A percentile compares a stretch with the other conserved stretches of the same genome.
phyloP scores from a whole-genome alignment of 192 early-diverging fungal genomes.

The Coemansia sp. region DNA sequence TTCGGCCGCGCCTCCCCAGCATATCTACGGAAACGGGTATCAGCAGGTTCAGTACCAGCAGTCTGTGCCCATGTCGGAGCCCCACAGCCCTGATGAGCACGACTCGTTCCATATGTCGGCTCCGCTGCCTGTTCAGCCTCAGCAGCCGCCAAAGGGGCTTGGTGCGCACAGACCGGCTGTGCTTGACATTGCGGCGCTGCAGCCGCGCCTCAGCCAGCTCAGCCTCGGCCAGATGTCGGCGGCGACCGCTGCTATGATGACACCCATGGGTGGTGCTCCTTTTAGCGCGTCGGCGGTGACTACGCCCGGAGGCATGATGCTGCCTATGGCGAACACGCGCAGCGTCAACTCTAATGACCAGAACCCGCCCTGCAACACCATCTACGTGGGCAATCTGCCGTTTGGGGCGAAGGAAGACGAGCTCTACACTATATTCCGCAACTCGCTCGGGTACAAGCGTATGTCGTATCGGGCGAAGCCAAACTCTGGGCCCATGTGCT shows the following conservation, averaged over 20 bases:
- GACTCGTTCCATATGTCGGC: constrained; percentile 49
- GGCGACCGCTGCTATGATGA: constrained; percentile 17
- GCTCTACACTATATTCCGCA: constrained; percentile 74
- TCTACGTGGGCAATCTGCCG: constrained; percentile 98
- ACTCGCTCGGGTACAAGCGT: constrained; percentile 85
- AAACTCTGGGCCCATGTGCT: constrained; percentile 94
- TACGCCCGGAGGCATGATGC: constrained; percentile 40
- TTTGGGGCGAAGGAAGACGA: constrained; percentile 87
- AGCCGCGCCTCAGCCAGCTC: constrained; percentile 47
- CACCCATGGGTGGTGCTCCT: constrained; percentile 40
- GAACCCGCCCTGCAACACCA: constrained; percentile 98
- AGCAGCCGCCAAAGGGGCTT: constrained; percentile 33
- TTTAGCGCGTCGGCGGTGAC: constrained; percentile 26
- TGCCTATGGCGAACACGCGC: constrained; percentile 54
- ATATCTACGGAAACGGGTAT: not conserved
- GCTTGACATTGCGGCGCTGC: constrained; percentile 44
- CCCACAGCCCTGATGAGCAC: constrained; percentile 38
- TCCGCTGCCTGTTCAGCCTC: constrained; percentile 15
- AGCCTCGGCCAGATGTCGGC: constrained; percentile 43
- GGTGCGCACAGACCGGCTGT: constrained; percentile 40
- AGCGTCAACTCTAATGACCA: constrained; percentile 74
- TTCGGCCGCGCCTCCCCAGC: not conserved
- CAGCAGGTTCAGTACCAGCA: constrained; percentile 14
- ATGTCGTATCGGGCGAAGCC: constrained; percentile 84
- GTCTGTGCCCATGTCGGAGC: constrained; percentile 37